Conservation (phyloP, 257 asterid species). For the Handroanthus guayacan region DNA sequence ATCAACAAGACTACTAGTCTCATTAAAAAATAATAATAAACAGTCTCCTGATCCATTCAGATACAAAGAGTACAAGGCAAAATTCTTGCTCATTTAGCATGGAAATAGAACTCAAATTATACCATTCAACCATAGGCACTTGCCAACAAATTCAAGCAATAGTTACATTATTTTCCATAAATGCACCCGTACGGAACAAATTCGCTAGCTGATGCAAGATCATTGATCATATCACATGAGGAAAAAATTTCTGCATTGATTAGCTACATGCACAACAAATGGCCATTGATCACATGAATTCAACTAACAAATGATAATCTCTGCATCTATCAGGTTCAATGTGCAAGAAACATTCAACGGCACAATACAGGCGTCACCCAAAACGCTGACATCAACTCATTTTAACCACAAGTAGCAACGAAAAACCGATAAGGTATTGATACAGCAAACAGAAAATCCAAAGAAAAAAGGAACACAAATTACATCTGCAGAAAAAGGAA, state of each 20-base stretch:
- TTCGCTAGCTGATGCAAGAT: background rate
- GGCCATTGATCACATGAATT: background rate
- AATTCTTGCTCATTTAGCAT: background rate
- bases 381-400: slow-evolving; percentile 11
- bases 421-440: background rate
- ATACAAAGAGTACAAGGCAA: background rate
- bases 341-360: background rate
- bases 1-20: slow-evolving; percentile 26
- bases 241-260: background rate
- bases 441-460: background rate
- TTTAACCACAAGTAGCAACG: slow-evolving; percentile 1
- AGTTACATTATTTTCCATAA: background rate
- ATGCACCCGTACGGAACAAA: background rate
- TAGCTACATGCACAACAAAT: background rate
- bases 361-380: background rate
- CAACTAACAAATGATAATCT: slow-evolving; percentile 6
- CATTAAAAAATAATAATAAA: slow-evolving; percentile 6
- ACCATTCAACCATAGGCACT: background rate
- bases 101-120: background rate
- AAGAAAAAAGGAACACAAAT: background rate
- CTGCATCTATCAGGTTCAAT: background rate
- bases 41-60: slow-evolving; percentile 2
- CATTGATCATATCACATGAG: background rate
- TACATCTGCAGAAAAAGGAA: background rate
- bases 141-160: too few species aligned